Evolutionary conservation across 768 basidiomycete species (phyloP), one percentile per base, ranked within the genome.

Genomic region (Symmetrospora coprosmae): DNA sequence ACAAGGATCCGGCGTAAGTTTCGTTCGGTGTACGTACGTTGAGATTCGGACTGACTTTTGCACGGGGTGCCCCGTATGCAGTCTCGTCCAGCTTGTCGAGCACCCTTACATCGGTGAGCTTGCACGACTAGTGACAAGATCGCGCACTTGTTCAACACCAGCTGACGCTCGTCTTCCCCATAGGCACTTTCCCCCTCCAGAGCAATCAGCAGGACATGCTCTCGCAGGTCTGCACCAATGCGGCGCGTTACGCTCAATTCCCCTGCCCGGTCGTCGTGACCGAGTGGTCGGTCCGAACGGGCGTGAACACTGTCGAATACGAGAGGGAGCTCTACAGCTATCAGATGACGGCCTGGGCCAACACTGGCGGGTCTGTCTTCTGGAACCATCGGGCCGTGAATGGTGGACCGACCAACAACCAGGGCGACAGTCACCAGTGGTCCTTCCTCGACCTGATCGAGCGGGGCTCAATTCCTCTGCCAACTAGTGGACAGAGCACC

Each of bases 151-250:
- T 58, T 66, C 63, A 43, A 65, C 49, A 48, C 53, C 37, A 25
- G 62, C 47, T 64, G 65, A 16, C 63, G 51, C 62, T n/a, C n/a
- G n/a, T 40, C 55, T 4, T 58, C 2, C 13, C 2, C 27, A 41
- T 31, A 1, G 67, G 68, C 8, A 69, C 68, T 59, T 70, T 70
- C 67, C 69, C 69, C 8, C 65, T 65, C 4, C 68, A 69, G 35
- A 62, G 11, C 37, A 31, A 63, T 27, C 13, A 19, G 9, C 38
- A 30, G n/a, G 50, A 66, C 63, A 68, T 70, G 41, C 64, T 69
- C 4, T 6, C 28, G 7, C 68, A 69, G 35, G 68, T 71, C 33
- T 71, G 70, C 65, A 33, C 47, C 40, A 58, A 63, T 25, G 59
- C 66, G 17, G 27, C 50, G 14, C 21, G 47, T 19, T 61, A 66